phyloP scores from a whole-genome alignment of 164 flowering plant species.

The Malania oleifera region DNA sequence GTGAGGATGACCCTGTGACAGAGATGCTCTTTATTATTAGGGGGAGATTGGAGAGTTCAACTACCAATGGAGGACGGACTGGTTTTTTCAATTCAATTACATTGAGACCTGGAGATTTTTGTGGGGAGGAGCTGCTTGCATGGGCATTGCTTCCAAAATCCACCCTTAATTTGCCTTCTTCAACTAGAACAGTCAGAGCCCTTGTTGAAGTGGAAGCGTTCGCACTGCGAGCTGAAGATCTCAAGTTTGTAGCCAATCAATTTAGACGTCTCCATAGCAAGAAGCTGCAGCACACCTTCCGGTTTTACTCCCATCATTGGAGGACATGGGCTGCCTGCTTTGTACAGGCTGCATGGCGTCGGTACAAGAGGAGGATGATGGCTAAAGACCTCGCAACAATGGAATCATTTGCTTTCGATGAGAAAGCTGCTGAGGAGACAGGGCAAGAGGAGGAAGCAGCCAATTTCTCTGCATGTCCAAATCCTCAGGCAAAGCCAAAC shows the following conservation, averaged over 20 bases:
- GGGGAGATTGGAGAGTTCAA: slow-evolving; percentile 82
- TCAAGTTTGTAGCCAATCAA: slow-evolving; percentile 88
- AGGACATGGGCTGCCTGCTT: slow-evolving; percentile 99
- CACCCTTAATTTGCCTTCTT: slow-evolving; percentile 67
- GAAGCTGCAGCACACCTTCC: slow-evolving; percentile 82
- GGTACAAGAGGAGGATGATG: slow-evolving; percentile 52
- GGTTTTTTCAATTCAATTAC: slow-evolving; percentile 84
- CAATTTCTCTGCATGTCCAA: slow-evolving; percentile 14
- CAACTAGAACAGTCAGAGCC: slow-evolving; percentile 78
- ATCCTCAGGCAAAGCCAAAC: slow-evolving; percentile 31
- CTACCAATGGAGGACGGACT: slow-evolving; percentile 89
- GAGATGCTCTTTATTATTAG: slow-evolving; percentile 94
- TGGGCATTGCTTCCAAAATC: slow-evolving; percentile 88
- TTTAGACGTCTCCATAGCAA: slow-evolving; percentile 88
- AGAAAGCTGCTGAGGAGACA: slow-evolving; percentile 21
- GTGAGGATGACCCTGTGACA: slow-evolving; percentile 89
- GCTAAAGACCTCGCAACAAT: slow-evolving; percentile 35
- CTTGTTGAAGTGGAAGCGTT: slow-evolving; percentile 83
- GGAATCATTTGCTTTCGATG: slow-evolving; percentile 40
- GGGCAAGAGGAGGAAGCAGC: slow-evolving; percentile 30
- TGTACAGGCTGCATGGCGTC: slow-evolving; percentile 91
- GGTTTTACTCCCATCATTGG: slow-evolving; percentile 94
- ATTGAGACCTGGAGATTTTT: slow-evolving; percentile 84
- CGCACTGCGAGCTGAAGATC: slow-evolving; percentile 79
- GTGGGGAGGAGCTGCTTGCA: slow-evolving; percentile 84